Conservation (phyloP, 768 basidiomycete genomes). For the Pleurotus giganteus region DNA sequence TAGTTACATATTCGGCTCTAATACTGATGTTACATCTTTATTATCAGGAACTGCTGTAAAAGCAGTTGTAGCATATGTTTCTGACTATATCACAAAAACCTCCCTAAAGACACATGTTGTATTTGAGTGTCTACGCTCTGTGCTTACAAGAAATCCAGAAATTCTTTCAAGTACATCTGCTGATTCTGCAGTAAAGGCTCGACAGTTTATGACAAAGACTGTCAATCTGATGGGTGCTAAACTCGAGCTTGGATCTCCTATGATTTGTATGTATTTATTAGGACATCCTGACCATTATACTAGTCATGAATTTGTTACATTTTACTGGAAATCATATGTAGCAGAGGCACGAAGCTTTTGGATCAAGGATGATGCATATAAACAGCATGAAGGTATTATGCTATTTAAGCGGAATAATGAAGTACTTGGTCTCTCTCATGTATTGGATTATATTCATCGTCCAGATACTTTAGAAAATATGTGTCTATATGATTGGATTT, state of each 20-base stretch:
- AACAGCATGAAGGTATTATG: slow-evolving; percentile 15
- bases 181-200: slow-evolving; percentile 19
- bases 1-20: slow-evolving; percentile 20
- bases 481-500: slow-evolving; percentile 27
- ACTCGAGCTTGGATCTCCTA: slow-evolving; percentile 35
- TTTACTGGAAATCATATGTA: slow-evolving; percentile 33
- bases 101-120: slow-evolving; percentile 35
- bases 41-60: slow-evolving; percentile 35
- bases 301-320: slow-evolving; percentile 27
- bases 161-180: slow-evolving; percentile 15
- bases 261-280: slow-evolving; percentile 26
- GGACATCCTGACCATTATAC: slow-evolving; percentile 38
- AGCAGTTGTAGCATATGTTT: not conserved
- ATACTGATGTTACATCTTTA: slow-evolving; percentile 29
- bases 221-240: slow-evolving; percentile 34
- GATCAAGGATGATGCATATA: slow-evolving; percentile 7
- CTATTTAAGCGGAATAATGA: slow-evolving; percentile 16
- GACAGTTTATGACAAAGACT: slow-evolving; percentile 32
- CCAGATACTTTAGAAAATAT: slow-evolving; percentile 11
- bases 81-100: slow-evolving; percentile 29
- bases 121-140: slow-evolving; percentile 27
- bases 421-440: slow-evolving; percentile 20
- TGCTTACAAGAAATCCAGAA: slow-evolving; percentile 24
- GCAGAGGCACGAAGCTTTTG: slow-evolving; percentile 18
- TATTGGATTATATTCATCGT: slow-evolving; percentile 32